Percentiles rank a stretch among this genome's conserved stretches.
phyloP scores from a whole-genome alignment of 2,329 filamentous ascomycete genomes.

The Colletotrichum shisoi region DNA sequence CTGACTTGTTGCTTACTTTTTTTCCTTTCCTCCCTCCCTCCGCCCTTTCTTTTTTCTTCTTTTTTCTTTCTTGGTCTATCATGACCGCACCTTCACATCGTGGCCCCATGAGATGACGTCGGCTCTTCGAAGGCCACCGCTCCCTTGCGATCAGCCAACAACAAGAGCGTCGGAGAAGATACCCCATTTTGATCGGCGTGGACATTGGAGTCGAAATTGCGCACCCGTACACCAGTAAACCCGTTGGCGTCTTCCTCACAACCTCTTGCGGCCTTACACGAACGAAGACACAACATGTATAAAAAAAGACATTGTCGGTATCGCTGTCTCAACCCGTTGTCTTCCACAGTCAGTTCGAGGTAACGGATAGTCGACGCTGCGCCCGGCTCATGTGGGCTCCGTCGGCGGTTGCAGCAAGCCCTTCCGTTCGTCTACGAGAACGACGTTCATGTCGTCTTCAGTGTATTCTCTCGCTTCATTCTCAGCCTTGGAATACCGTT shows the following conservation, averaged over 20 bases:
- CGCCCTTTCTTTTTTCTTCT: too few species aligned
- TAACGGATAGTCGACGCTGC: too few species aligned
- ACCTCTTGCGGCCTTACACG: conserved; percentile 2
- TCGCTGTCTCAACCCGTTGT: background rate
- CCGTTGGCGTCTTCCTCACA: background rate
- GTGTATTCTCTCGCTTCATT: background rate
- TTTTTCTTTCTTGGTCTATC: background rate
- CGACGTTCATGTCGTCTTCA: background rate
- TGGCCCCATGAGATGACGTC: background rate
- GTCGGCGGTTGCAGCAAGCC: too few species aligned
- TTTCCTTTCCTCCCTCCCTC: too few species aligned
- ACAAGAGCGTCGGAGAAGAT: background rate
- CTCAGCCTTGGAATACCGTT: background rate
- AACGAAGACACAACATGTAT: background rate
- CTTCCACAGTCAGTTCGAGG: background rate
- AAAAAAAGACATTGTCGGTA: background rate
- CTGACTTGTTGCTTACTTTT: background rate
- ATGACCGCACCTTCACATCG: background rate
- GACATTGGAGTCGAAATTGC: too few species aligned
- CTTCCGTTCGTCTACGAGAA: background rate
- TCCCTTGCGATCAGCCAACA: too few species aligned
- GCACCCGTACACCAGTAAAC: background rate
- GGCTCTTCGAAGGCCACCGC: background rate
- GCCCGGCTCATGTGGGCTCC: background rate
- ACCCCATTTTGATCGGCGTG: background rate